Percentiles rank a stretch among this genome's conserved stretches.
Evolutionary conservation across 129 eudicot genomes (phyloP).

Genomic region (Silybum marianum): DNA sequence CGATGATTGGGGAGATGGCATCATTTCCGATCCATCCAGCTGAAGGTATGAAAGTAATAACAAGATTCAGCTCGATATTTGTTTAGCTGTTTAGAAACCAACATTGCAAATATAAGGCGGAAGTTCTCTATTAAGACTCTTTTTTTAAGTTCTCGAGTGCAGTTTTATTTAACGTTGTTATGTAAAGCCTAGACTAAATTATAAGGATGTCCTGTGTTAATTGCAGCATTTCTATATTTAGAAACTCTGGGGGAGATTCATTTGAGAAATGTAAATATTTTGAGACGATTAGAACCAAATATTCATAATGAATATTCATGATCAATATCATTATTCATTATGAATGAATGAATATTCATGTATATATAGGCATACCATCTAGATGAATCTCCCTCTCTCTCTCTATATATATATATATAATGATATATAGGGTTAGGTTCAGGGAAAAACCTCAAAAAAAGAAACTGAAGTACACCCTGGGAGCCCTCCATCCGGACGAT

Average conservation of each 20-base stretch:
- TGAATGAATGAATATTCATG: not conserved
- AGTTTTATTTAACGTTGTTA: conserved; percentile 13
- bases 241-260: not conserved
- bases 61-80: conserved; percentile 34
- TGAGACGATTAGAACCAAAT: not conserved
- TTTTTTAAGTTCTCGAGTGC: conserved; percentile 22
- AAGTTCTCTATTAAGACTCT: conserved; percentile 21
- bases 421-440: too few relatives aligned
- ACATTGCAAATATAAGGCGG: conserved; percentile 32
- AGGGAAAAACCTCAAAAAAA: too few relatives aligned
- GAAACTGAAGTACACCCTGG: too few relatives aligned
- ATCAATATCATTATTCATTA: not conserved
- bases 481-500: too few relatives aligned
- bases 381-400: too few relatives aligned
- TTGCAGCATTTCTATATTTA: conserved; percentile 8
- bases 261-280: not conserved
- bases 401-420: too few relatives aligned
- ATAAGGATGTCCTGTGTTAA: conserved; percentile 1
- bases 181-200: conserved; percentile 4
- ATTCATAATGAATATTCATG: not conserved
- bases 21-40: conserved; percentile 99
- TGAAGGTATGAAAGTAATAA: conserved; percentile 42
- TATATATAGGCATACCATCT: too few relatives aligned
- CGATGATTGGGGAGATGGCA: conserved; percentile 90
- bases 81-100: conserved; percentile 39